Percentiles rank a stretch among this genome's conserved stretches.
Evolutionary conservation across 768 basidiomycete species (phyloP).

Genomic region (Mycena epipterygia): DNA sequence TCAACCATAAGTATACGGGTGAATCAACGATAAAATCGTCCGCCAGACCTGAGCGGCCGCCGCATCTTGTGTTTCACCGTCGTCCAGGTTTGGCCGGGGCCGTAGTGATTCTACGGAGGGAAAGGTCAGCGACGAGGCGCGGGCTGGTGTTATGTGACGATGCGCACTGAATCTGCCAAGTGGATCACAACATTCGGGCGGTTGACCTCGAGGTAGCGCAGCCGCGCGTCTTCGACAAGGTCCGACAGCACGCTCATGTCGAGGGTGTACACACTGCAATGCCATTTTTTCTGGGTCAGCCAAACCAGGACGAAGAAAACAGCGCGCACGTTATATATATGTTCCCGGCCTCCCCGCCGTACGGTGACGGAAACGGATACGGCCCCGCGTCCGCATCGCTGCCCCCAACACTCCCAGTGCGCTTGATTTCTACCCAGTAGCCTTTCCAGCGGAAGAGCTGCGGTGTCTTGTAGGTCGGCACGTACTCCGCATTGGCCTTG

Average conservation of each 20-base stretch:
- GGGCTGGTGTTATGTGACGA: background rate
- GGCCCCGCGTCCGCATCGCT: conserved; percentile 12
- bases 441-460: conserved; percentile 62
- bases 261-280: conserved; percentile 57
- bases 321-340: conserved; percentile 51
- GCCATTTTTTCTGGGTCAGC: background rate
- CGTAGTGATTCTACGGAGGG: conserved; percentile 26
- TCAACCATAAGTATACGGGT: background rate
- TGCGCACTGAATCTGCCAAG: conserved; percentile 47
- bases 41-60: conserved; percentile 40
- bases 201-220: conserved; percentile 55
- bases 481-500: conserved; percentile 55
- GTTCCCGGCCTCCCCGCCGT: conserved; percentile 19
- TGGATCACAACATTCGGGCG: conserved; percentile 59
- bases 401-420: conserved; percentile 31
- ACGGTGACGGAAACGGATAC: conserved; percentile 3
- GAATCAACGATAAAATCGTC: no score
- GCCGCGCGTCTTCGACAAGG: conserved; percentile 58
- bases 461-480: conserved; percentile 55
- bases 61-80: conserved; percentile 41
- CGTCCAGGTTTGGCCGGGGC: conserved; percentile 33
- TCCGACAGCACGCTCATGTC: conserved; percentile 56
- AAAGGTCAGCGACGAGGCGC: background rate
- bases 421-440: conserved; percentile 56
- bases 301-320: background rate